phyloP scores from a whole-genome alignment of 768 basidiomycete species.

The Agrocybe chaxingu region DNA sequence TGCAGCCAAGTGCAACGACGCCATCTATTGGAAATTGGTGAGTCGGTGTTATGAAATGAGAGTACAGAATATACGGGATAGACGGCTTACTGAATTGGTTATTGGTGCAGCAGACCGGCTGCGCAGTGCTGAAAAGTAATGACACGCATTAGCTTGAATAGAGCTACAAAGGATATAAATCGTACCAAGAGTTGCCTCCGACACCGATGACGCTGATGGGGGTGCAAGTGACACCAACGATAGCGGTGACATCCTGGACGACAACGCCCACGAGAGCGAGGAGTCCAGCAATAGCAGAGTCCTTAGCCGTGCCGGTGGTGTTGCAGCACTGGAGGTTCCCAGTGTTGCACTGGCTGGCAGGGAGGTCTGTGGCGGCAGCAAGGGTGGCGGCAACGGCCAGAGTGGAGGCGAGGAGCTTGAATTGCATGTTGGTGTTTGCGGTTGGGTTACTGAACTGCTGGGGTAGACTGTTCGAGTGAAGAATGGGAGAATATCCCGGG shows the following conservation, averaged over 20 bases:
- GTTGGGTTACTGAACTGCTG: neutral
- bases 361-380: slow-evolving; percentile 1
- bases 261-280: slow-evolving; percentile 18
- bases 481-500: neutral
- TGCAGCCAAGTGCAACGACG: slow-evolving; percentile 24
- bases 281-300: slow-evolving; percentile 4
- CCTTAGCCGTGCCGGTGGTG: slow-evolving; percentile 7
- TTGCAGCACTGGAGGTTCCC: slow-evolving; percentile 25
- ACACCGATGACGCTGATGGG: slow-evolving; percentile 15
- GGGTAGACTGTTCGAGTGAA: neutral
- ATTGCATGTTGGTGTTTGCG: slow-evolving; percentile 5
- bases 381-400: slow-evolving; percentile 8
- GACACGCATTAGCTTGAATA: neutral
- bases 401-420: slow-evolving; percentile 8
- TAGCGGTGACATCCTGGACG: slow-evolving; percentile 8
- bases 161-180: neutral
- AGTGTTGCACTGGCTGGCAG: slow-evolving; percentile 19
- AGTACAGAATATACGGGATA: neutral
- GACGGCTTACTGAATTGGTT: slow-evolving; percentile 19
- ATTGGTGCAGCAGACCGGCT: slow-evolving; percentile 25
- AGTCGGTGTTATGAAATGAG: neutral
- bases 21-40: slow-evolving; percentile 8
- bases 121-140: slow-evolving; percentile 8
- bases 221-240: slow-evolving; percentile 17
- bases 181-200: slow-evolving; percentile 13